Conservation (phyloP, 768 basidiomycete genomes). For the Leccinum subtestaceum region DNA sequence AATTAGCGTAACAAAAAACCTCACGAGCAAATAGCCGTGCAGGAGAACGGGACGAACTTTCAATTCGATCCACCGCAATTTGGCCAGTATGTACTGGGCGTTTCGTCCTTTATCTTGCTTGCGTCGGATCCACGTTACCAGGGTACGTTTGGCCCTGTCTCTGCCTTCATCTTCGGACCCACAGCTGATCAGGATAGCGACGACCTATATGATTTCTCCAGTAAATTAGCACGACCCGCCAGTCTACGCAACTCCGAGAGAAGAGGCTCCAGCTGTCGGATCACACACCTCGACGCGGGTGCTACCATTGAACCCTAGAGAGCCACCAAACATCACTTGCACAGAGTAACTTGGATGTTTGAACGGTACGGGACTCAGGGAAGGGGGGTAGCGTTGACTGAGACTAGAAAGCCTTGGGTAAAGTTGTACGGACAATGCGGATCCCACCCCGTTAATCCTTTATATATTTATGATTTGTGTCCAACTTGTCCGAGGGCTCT, state of each 20-base stretch:
- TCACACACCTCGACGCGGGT: slow-evolving; percentile 29
- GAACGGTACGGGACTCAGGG: not conserved
- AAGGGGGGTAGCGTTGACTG: not conserved
- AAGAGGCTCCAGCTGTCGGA: not conserved
- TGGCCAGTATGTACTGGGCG: slow-evolving; percentile 29
- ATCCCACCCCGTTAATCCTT: not conserved
- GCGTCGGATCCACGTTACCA: slow-evolving; percentile 28
- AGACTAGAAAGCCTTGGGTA: not conserved
- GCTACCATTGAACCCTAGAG: slow-evolving; percentile 22
- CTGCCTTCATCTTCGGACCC: slow-evolving; percentile 26
- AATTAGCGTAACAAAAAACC: not conserved
- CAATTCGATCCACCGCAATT: slow-evolving; percentile 26
- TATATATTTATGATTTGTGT: not conserved
- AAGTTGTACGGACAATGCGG: not conserved
- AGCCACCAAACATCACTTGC: slow-evolving; percentile 18
- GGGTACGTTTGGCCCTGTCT: slow-evolving; percentile 28
- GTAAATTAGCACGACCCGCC: not conserved
- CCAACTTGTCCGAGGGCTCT: not conserved
- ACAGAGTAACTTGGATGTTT: not conserved
- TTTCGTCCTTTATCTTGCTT: slow-evolving; percentile 29
- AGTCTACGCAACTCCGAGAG: not conserved
- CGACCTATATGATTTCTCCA: slow-evolving; percentile 20
- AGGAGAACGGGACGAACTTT: slow-evolving; percentile 18
- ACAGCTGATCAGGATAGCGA: slow-evolving; percentile 20
- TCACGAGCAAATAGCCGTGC: not conserved